These are phyloP conservation scores for Zygnema cylindricum DNA, from an alignment of 139 green algal genomes.

Conservation along the genomic window DNA sequence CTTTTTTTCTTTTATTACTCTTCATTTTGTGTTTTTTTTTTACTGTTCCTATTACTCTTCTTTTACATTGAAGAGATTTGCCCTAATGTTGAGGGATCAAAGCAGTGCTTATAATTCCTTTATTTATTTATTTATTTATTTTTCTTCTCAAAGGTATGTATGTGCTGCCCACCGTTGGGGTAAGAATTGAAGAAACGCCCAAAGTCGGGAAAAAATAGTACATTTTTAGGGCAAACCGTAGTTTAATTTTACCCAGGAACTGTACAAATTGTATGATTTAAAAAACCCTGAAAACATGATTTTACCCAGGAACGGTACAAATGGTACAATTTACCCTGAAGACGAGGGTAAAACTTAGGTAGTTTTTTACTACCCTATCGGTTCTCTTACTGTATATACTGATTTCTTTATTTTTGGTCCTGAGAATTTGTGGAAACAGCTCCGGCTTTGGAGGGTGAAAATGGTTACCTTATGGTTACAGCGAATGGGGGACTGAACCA, in stretches of 20 bases:
- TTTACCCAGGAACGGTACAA: background rate
- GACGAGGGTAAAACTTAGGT: background rate
- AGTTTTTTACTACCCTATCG: no score
- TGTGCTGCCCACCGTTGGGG: background rate
- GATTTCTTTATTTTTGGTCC: background rate
- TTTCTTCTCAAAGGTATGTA: background rate
- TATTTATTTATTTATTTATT: background rate
- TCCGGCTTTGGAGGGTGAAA: background rate
- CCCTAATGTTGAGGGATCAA: background rate
- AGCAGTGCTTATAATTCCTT: background rate
- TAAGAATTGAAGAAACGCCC: background rate
- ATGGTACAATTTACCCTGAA: no score
- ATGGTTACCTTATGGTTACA: conserved; percentile 42
- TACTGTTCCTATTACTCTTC: background rate
- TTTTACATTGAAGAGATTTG: background rate
- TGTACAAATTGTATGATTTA: background rate
- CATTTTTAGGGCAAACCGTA: background rate
- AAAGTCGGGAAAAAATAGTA: background rate
- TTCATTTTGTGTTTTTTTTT: background rate
- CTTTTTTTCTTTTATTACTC: background rate
- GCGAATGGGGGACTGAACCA: conserved; percentile 47
- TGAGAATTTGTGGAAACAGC: conserved; percentile 11
- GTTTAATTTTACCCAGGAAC: background rate
- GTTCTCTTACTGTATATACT: no score
- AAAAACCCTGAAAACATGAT: no score